Percentiles rank a stretch among this genome's conserved stretches.
Evolutionary conservation across 805 yeast genomes (phyloP).

Genomic region (Wickerhamomyces queroliae): DNA sequence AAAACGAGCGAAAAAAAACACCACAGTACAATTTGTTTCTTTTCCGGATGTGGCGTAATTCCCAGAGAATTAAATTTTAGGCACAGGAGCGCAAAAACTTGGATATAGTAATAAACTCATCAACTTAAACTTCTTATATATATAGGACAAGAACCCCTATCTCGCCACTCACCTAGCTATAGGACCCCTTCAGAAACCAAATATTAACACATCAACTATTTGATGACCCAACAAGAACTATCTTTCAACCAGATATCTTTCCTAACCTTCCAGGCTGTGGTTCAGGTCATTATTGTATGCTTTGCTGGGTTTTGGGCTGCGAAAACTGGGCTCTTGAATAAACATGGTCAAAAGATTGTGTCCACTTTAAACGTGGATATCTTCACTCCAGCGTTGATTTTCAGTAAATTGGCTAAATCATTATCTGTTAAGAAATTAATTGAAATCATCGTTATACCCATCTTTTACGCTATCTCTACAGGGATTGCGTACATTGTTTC

Average conservation of each 20-base stretch:
- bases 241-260: slow-evolving; percentile 32
- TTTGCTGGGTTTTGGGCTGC: slow-evolving; percentile 86
- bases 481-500: slow-evolving; percentile 67
- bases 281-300: slow-evolving; percentile 85
- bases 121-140: too few species aligned
- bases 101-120: too few species aligned
- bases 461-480: slow-evolving; percentile 80
- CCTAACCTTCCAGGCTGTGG: slow-evolving; percentile 84
- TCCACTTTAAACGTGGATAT: slow-evolving; percentile 80
- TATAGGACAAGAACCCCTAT: background rate
- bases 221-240: slow-evolving; percentile 1
- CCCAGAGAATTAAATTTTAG: too few species aligned
- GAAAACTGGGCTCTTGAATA: slow-evolving; percentile 58
- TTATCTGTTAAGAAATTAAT: slow-evolving; percentile 70
- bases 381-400: slow-evolving; percentile 93
- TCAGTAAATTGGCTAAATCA: slow-evolving; percentile 66
- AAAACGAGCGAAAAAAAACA: too few species aligned
- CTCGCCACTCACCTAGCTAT: too few species aligned
- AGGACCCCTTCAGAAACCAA: too few species aligned
- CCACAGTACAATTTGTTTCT: too few species aligned
- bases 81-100: too few species aligned
- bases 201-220: background rate
- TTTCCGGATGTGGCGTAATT: too few species aligned
- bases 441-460: slow-evolving; percentile 80
- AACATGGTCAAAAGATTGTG: slow-evolving; percentile 70